Percentiles rank a stretch among this genome's conserved stretches.
phyloP scores from a whole-genome alignment of 495 filamentous ascomycete species.

The Tetracladium marchalianum region DNA sequence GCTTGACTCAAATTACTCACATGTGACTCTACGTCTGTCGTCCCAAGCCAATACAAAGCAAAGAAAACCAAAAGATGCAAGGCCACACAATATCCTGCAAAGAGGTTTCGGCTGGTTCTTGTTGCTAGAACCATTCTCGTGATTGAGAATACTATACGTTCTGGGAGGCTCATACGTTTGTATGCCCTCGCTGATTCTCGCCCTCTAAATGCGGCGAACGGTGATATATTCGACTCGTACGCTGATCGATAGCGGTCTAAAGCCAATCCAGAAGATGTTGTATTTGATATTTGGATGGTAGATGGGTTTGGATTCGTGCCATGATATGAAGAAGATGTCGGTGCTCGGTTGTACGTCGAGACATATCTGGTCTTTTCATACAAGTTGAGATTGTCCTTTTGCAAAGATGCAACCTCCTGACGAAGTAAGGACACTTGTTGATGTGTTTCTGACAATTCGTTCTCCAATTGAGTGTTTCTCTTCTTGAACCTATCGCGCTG shows the following conservation, averaged over 20 bases:
- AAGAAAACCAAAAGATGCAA: conserved; percentile 80
- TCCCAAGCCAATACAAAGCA: conserved; percentile 77
- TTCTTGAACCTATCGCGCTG: conserved; percentile 98
- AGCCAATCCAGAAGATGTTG: conserved; percentile 32
- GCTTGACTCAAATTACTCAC: conserved; percentile 35
- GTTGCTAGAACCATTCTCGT: conserved; percentile 87
- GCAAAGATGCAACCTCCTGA: conserved; percentile 82
- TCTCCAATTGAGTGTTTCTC: conserved; percentile 83
- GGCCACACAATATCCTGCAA: conserved; percentile 86
- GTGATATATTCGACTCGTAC: conserved; percentile 91
- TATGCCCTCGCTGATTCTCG: conserved; percentile 88
- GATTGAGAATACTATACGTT: conserved; percentile 82
- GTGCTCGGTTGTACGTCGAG: conserved; percentile 73
- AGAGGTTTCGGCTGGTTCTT: conserved; percentile 82
- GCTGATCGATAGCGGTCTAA: conserved; percentile 86
- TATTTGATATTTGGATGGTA: conserved; percentile 50
- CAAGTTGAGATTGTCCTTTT: conserved; percentile 91
- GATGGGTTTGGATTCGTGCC: conserved; percentile 65
- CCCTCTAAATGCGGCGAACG: conserved; percentile 89
- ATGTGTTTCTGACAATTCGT: conserved; percentile 77
- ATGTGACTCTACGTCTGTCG: conserved; percentile 45
- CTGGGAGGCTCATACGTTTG: conserved; percentile 85
- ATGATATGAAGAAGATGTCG: conserved; percentile 59
- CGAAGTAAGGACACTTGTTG: conserved; percentile 74
- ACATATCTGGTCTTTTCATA: conserved; percentile 98